Evolutionary conservation across 208 protist species (phyloP).

Genomic region (Endotrypanum monterogeii): DNA sequence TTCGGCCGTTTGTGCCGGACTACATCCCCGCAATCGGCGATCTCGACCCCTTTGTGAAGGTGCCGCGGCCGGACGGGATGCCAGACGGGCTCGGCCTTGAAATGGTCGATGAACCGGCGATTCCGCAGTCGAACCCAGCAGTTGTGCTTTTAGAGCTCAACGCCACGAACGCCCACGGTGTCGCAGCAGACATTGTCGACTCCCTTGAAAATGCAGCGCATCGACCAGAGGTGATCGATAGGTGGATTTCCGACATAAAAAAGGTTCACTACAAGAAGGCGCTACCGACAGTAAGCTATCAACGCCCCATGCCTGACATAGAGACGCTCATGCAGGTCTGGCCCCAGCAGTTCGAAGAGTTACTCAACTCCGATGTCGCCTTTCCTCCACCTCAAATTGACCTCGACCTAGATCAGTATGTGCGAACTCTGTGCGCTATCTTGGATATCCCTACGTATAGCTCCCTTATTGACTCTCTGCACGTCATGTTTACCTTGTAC

Average conservation of each 20-base stretch:
- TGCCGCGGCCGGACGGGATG: constrained; percentile 93
- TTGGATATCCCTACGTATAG: constrained; percentile 97
- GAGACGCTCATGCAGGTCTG: constrained; percentile 96
- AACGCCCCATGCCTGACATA: constrained; percentile 96
- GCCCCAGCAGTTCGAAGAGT: constrained; percentile 94
- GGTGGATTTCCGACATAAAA: constrained; percentile 96
- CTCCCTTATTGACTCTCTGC: constrained; percentile 96
- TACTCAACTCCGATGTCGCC: constrained; percentile 90
- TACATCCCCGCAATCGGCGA: constrained; percentile 97
- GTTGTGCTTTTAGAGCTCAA: constrained; percentile 91
- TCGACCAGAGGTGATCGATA: constrained; percentile 93
- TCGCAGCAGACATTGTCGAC: constrained; percentile 83
- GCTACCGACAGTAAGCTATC: constrained; percentile 95
- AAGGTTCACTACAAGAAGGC: constrained; percentile 97
- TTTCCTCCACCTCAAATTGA: constrained; percentile 92
- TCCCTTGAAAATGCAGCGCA: constrained; percentile 96
- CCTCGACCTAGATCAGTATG: constrained; percentile 94
- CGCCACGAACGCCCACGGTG: constrained; percentile 78
- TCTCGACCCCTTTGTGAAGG: constrained; percentile 97
- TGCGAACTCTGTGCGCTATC: constrained; percentile 94
- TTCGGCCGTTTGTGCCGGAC: constrained; percentile 98
- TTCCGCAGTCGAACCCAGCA: constrained; percentile 95
- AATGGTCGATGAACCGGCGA: constrained; percentile 96
- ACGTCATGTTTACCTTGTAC: constrained; percentile 98
- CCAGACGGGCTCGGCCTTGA: constrained; percentile 92